Base-by-base conservation (phyloP, 306 rosid species). In the Fragaria nilgerrensis region DNA sequence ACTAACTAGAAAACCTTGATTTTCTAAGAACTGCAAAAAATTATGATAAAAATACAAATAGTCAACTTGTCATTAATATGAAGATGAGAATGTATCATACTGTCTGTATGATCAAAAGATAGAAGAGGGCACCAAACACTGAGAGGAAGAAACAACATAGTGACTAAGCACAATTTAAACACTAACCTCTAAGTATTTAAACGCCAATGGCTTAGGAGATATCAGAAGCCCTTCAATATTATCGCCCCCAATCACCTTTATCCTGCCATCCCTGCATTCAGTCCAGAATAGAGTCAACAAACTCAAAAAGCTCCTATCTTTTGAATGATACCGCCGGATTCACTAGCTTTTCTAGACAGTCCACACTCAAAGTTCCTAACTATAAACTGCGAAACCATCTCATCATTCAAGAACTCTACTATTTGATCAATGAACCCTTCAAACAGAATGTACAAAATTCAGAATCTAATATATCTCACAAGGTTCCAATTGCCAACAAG, bases 171-270 rank as follows among this genome's bases (percentile, higher is more conserved):
- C 50, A 74, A 70, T 48, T 49, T 45, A 81, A 77, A 39, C 56
- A 52, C 90, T 61, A 78, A 93, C 98, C 98, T 93, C 92, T 80
- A 94, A 86, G 77, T 86, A 22, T 80, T 90, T 94, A 77, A 83
- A 87, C 34, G 96, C 85, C 55, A 79, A 79, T 10, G 82, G 81
- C 86, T 90, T 88, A 23, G 89, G 87, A 78, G 92, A 88, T 81
- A 80, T 74, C 64, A 94, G 85, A 84, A 84, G 85, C 71, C 89
- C 98, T 87, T 94, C 96, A 78, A 94, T 85, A 75, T 81, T 85
- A 82, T 88, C 88, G 52, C 92, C 94, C 69, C 97, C 98, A 53
- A 90, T 84, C 71, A 94, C 89, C 85, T 94, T 94, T 85, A 94
- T 91, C 85, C 93, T 86, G 27, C 98, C 98, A 86, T 94, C 97